Evolutionary conservation across 1,139 yeast species (phyloP).

Genomic region (Petasospora fabianii): DNA sequence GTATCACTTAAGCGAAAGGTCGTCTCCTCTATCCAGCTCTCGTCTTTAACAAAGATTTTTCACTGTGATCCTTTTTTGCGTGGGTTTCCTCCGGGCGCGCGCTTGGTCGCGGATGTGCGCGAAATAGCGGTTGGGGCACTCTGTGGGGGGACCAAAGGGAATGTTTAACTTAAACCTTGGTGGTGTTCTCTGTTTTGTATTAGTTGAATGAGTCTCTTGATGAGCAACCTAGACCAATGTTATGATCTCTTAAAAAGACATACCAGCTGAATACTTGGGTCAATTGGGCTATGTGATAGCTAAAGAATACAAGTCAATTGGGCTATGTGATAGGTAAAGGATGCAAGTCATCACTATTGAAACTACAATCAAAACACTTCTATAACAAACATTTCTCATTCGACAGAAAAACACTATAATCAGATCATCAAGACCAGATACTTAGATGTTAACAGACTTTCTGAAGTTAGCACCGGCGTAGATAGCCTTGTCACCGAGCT

Average conservation of each 20-base stretch:
- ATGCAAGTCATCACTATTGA: too few relatives aligned
- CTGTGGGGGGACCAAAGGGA: too few relatives aligned
- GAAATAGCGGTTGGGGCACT: conserved; percentile 3
- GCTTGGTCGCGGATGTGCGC: too few relatives aligned
- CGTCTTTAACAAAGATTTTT: conserved; percentile 9
- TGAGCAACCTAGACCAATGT: too few relatives aligned
- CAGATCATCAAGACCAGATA: neutral
- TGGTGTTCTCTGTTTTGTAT: too few relatives aligned
- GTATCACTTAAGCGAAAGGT: conserved; percentile 1
- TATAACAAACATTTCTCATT: neutral
- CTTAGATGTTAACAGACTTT: conserved; percentile 29
- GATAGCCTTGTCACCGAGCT: conserved; percentile 91
- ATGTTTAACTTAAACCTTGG: too few relatives aligned
- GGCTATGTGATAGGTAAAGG: too few relatives aligned
- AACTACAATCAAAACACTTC: neutral
- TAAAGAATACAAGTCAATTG: too few relatives aligned
- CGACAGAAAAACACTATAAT: neutral
- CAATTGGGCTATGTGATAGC: too few relatives aligned
- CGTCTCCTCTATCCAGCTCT: neutral
- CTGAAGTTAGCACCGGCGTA: conserved; percentile 87
- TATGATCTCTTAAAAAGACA: too few relatives aligned
- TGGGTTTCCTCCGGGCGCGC: conserved; percentile 4
- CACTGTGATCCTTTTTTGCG: conserved; percentile 13
- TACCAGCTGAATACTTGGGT: too few relatives aligned
- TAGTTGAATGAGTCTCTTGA: too few relatives aligned